Evolutionary conservation across 2,329 filamentous ascomycete genomes (phyloP).

Genomic region (Chalara sp.): DNA sequence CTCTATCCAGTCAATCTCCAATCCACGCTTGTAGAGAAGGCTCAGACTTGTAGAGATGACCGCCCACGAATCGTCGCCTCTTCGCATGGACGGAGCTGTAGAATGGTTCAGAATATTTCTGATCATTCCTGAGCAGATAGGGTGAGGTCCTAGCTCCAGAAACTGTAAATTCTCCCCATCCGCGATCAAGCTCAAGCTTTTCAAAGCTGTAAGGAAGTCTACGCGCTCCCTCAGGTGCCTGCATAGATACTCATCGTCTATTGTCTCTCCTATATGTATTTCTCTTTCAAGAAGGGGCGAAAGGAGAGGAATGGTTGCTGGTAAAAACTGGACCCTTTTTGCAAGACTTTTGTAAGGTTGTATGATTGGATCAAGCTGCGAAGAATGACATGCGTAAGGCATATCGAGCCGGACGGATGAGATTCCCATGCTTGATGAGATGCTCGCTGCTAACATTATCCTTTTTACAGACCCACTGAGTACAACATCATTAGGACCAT

Average conservation of each 20-base stretch:
- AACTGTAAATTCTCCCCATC: constrained; percentile 54
- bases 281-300: constrained; percentile 60
- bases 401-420: constrained; percentile 58
- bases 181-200: constrained; percentile 49
- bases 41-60: too few species aligned
- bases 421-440: constrained; percentile 43
- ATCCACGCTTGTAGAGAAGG: too few species aligned
- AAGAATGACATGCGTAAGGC: constrained; percentile 61
- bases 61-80: too few species aligned
- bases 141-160: constrained; percentile 70
- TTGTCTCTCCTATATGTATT: constrained; percentile 46
- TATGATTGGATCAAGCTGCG: constrained; percentile 57
- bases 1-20: too few species aligned
- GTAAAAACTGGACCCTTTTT: constrained; percentile 45
- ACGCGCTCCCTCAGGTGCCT: constrained; percentile 62
- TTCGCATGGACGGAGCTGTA: too few species aligned
- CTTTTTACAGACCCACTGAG: constrained; percentile 52
- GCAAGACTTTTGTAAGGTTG: constrained; percentile 51
- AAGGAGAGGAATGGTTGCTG: constrained; percentile 53
- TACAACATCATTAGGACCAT: constrained; percentile 68
- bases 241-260: constrained; percentile 56
- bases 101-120: too few species aligned
- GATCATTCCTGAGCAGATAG: constrained; percentile 20
- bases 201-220: constrained; percentile 58
- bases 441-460: constrained; percentile 41